Base-by-base conservation (phyloP, 1,139 yeast species). In the Candida sp. region DNA sequence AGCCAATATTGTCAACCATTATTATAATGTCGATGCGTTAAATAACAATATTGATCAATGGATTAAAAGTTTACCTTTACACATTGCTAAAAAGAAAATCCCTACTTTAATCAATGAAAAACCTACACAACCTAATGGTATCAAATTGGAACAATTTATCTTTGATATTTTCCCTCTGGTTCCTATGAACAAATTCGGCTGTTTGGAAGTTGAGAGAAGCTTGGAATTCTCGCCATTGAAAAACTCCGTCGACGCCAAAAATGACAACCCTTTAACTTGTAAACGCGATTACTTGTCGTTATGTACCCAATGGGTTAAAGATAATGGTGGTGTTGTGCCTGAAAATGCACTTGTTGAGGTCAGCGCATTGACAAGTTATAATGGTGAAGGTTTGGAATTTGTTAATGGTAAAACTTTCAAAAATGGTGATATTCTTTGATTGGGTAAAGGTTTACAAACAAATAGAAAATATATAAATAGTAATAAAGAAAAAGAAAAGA, bases 1-100 rank as follows among this genome's bases (percentile, higher is more conserved):
- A 5, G 99, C 97, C 22, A 95, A 95, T 66, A 95, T 95, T 52
- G 99, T 93, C 47, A 95, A 95, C 61, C 99, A 95, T 66, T 95
- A 91, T 68, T 95, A 93, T 67, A 84, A 93, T 5, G 88, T 87
- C 40, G 83, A 78, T 23, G 78, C 90, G 56, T 71, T 95, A 56
- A 64, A 70, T 29, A 56, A 67, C 38, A 72, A 72, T 66, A 73
- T 90, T 45, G 84, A 87, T 5, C 57, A 70, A 38, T 91, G 97
- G 97, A 79, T 81, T 45, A 64, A 75, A 5, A 78, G 85, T 19
- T 75, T 95, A 55, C 98, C 98, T 21, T 91, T 85, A 71, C 99
- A 95, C 64, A 81, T 91, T 59, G 99, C 99, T 27, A 79, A 76
- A 62, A 95, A 95, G 77, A 93, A 91, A 70, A 89, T 95, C 50